Percentiles rank a stretch among this genome's conserved stretches.
phyloP scores from a whole-genome alignment of 441 rosid species.

The Lepidium campestre region DNA sequence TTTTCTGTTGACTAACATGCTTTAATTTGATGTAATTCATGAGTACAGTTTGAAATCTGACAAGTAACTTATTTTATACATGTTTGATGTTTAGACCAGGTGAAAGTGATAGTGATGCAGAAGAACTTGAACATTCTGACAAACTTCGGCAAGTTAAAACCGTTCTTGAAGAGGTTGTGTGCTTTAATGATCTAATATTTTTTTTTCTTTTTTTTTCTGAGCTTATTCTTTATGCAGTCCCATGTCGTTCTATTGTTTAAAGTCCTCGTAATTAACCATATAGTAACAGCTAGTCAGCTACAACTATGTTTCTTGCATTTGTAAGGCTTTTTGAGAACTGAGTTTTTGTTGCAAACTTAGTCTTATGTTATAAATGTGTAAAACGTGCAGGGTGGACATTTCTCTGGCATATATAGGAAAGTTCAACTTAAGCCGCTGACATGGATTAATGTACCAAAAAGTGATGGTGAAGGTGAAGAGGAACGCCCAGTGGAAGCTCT shows the following conservation, averaged over 20 bases:
- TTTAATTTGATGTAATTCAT: background rate
- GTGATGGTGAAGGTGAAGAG: slow-evolving; percentile 90
- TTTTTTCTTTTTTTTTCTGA: slow-evolving; percentile 6
- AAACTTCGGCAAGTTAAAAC: slow-evolving; percentile 99
- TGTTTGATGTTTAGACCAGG: slow-evolving; percentile 30
- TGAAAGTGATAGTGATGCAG: slow-evolving; percentile 99
- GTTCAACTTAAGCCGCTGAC: slow-evolving; percentile 95
- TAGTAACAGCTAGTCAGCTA: background rate
- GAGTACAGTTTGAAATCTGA: background rate
- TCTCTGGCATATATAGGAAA: slow-evolving; percentile 99
- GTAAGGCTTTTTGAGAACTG: background rate
- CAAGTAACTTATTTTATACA: background rate
- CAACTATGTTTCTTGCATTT: background rate
- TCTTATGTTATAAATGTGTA: slow-evolving; percentile 22
- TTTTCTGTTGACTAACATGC: background rate
- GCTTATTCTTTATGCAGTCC: background rate
- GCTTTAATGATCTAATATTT: background rate
- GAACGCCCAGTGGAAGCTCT: slow-evolving; percentile 97
- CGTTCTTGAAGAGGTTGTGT: slow-evolving; percentile 93
- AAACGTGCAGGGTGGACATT: slow-evolving; percentile 88
- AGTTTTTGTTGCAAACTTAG: background rate
- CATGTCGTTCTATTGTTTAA: background rate
- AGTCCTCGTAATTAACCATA: background rate
- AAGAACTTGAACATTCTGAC: slow-evolving; percentile 98
- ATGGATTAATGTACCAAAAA: slow-evolving; percentile 79